A percentile compares a stretch with the other conserved stretches of the same genome.
These are phyloP conservation scores for Marasmius fiardii DNA, from an alignment of 1,284 basidiomycete genomes.

Conservation along the genomic window DNA sequence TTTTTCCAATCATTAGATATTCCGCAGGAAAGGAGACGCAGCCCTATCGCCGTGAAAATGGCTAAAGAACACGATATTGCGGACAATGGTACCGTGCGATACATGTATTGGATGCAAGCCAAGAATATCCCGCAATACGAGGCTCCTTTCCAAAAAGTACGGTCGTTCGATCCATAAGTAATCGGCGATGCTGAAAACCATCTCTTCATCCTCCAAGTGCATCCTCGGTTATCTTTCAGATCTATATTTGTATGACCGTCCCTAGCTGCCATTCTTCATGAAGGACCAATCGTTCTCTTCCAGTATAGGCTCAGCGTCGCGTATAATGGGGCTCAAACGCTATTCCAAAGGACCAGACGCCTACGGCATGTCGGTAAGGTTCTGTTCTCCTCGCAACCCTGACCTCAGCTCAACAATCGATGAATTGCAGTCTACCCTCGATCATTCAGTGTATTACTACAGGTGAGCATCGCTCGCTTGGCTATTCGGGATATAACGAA, in stretches of 20 bases:
- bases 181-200: background rate
- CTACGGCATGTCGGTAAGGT: constrained; percentile 69
- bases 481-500: background rate
- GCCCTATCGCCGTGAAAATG: constrained; percentile 66
- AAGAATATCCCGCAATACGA: constrained; percentile 66
- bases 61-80: constrained; percentile 37
- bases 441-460: constrained; percentile 87
- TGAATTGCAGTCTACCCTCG: constrained; percentile 64
- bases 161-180: constrained; percentile 10
- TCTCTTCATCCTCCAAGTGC: constrained; percentile 45
- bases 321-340: constrained; percentile 63
- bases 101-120: constrained; percentile 83
- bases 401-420: background rate
- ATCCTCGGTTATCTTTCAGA: constrained; percentile 88
- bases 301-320: constrained; percentile 66
- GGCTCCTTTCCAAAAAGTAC: constrained; percentile 76
- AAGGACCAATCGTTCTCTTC: constrained; percentile 11
- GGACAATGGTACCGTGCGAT: constrained; percentile 47
- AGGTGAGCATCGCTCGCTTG: constrained; percentile 40
- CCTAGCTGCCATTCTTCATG: background rate
- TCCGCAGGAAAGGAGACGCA: constrained; percentile 60
- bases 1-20: background rate
- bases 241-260: constrained; percentile 63
- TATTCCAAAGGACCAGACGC: constrained; percentile 44
- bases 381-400: background rate